phyloP scores from a whole-genome alignment of 1,284 basidiomycete genomes.

The Rhodotorula glutinis region DNA sequence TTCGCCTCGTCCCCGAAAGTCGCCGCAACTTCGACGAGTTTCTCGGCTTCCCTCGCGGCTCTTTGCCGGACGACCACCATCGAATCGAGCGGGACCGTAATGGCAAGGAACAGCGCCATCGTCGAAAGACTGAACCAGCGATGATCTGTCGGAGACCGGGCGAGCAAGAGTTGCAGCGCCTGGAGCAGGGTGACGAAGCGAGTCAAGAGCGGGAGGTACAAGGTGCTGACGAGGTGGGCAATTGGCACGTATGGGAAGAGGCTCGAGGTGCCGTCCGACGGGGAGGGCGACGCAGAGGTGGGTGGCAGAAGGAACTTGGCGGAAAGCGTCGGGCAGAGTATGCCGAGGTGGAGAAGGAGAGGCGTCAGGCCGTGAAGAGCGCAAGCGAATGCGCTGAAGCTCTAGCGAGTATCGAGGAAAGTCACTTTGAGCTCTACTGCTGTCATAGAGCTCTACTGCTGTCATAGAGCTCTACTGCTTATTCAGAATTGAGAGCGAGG shows the following conservation, averaged over 20 bases:
- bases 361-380: neutral
- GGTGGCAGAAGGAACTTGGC: neutral
- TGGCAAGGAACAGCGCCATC: neutral
- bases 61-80: neutral
- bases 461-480: neutral
- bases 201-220: neutral
- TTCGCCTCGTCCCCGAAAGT: neutral
- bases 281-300: neutral
- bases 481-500: neutral
- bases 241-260: neutral
- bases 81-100: neutral
- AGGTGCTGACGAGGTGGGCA: neutral
- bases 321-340: neutral
- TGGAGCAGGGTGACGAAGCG: neutral
- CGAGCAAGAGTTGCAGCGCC: conserved; percentile 1
- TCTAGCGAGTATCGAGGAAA: too few relatives aligned
- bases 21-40: neutral
- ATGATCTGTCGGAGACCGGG: neutral
- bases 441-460: too few relatives aligned
- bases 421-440: too few relatives aligned
- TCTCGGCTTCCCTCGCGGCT: neutral
- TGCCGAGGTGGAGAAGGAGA: neutral
- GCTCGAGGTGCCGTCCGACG: neutral
- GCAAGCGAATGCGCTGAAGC: neutral
- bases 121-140: neutral